Base-by-base conservation (phyloP, 2,329 filamentous ascomycete species). In the Beauveria sp. region DNA sequence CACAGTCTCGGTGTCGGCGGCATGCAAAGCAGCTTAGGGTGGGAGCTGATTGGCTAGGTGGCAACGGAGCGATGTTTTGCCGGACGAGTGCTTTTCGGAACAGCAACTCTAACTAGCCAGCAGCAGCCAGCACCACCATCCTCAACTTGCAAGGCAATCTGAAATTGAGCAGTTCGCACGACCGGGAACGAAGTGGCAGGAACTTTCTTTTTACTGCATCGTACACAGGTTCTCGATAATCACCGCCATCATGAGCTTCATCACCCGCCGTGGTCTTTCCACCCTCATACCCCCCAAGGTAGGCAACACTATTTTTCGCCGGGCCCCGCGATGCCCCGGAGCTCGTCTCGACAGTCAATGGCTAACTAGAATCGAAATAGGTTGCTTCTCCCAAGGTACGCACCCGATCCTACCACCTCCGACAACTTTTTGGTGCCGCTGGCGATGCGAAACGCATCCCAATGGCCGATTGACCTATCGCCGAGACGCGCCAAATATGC, bases 221-320 rank as follows among this genome's bases (percentile, higher is more conserved):
- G 22, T 51, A 52, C 61, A 66, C 62, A 65, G 67, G 68, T 66
- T 65, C 69, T 61, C 67, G 65, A 64, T 62, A 68, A 66, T 66
- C 65, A 67, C 72, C 72, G 72, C 76, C 84, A 91, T 80, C 79
- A 97, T 96, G 92, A 96, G 91, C 84, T 94, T 87, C 86, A 84
- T 96, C 74, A 85, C 87, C 74, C 90, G 90, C 80, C 88, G 92
- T 81, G 90, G 86, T 84, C 89, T 97, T 75, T 97, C 94, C 76
- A 96, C 96, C 84, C 89, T 99, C 79, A 97, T 99, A 73, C 96
- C 96, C 71, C 94, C 96, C 74, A 99, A 99, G 92, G 93, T 96
- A 82, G 70, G 82, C 70, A 30, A 47, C 58, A 43, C 64, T 63
- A 64, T 66, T 62, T 61, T 63, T 58, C 57, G 26, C 18, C 30